Evolutionary conservation across 441 rosid species (phyloP), one percentile per base, ranked within the genome.

Genomic region (Populus hybrid): DNA sequence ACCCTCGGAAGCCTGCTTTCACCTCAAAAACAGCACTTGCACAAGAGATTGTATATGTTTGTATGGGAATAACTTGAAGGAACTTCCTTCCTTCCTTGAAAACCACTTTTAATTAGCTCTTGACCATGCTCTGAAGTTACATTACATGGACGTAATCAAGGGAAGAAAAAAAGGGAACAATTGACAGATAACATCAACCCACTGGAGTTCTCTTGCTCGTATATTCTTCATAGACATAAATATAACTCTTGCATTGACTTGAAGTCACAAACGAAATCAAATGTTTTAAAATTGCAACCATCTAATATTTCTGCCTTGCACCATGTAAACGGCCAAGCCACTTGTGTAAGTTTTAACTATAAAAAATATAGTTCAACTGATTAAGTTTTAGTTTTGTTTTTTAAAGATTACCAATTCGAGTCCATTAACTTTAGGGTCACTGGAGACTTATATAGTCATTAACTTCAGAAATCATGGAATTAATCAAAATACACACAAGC

Each of bases 381-480:
- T 2, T 3, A 28, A 0, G 0, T 28, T 28, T 3, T 28, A 28
- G 30, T 2, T 2, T 28, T 28, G 0, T 28, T 28, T 28, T 28
- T 3, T 28, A 2, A 28, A 28, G 2, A 28, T 28, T 0, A 28
- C 0, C 4, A 28, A 3, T 28, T 28, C 0, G 0, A 28, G 30
- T 28, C 4, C 2, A 26, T 1, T 26, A 26, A 26, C 1, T 26
- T 26, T 26, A 26, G 2, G 2, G 0, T 26, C 2, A 26, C 2
- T 26, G 3, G 28, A 26, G 28, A 26, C 3, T 28, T 28, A 28
- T 3, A 28, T 28, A 3, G 4, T 0, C 0, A 3, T 28, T 28
- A 28, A 28, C 0, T 28, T 28, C 0, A 28, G 0, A 28, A 28
- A 0, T 0, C 0, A 0, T 28, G 4, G 0, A 3, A 28, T 0